Evolutionary conservation across 2,329 filamentous ascomycete genomes (phyloP), one percentile per base, ranked within the genome.

Genomic region (Sodiomyces alkalinus): DNA sequence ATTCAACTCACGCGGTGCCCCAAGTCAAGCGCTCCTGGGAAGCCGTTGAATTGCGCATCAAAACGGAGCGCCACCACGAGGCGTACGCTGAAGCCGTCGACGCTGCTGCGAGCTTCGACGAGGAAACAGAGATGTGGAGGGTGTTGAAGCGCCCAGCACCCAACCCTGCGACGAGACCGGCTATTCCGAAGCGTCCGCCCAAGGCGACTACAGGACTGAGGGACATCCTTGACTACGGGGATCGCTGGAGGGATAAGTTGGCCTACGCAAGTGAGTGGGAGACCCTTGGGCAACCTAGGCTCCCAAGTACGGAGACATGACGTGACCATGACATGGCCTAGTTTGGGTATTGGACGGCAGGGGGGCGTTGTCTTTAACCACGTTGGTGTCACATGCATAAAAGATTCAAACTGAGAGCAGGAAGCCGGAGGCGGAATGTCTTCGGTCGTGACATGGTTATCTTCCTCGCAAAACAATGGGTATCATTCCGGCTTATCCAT

Each of bases 61-160:
- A 43, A 11, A 40, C 44, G 0, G 61, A 65, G 34, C 44, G 52
- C 21, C 41, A 43, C 8, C 55, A 60, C 23, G 62, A 67, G 35
- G 46, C 41, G 9, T 49, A 57, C 20, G 61, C 63, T 0, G 58
- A 64, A 16, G 39, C 45, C 4, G 34, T 47, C 10, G 64, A 68
- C 34, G 45, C 46, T 11, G 46, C 47, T 21, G 49, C 46, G 2
- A 57, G 52, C 29, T 48, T 48, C 23, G 39, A 45, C 15, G 60
- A 59, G 18, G 64, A 68, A 38, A 34, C 39, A 16, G 42, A 49
- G 25, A 46, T 68, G 47, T 67, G 64, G 64, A 39, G 44, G 7
- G 32, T 64, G 11, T 34, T 67, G 13, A 52, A 53, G 22, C 48
- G 44, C 39, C 41, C 46, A 18, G 55, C 57, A 3, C 55, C 52